Base-by-base conservation (phyloP, 2,329 filamentous ascomycete species). In the Fusarium verticillioides region DNA sequence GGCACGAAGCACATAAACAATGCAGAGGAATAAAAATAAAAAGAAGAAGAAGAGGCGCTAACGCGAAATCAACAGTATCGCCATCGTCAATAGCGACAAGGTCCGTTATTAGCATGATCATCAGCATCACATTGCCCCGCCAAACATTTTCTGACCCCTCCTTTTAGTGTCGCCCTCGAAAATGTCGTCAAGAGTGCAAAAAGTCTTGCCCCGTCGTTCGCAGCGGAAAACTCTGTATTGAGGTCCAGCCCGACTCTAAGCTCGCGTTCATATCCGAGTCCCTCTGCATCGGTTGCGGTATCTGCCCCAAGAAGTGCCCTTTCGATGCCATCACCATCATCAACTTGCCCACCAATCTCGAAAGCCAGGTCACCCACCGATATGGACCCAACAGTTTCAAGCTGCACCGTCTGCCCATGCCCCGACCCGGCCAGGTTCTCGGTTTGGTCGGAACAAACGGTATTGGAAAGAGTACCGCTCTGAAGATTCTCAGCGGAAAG, bases 361-460 rank as follows among this genome's bases (percentile, higher is more conserved):
- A 99, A 85, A 97, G 93, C 76, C 94, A 98, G 84, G 95, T 99
- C 81, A 98, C 96, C 77, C 97, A 99, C 84, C 93, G 96, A 82
- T 99, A 99, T 88, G 97, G 96, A 62, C 96, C 96, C 83, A 99
- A 99, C 89, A 98, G 95, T 87, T 99, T 99, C 91, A 99, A 99
- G 89, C 91, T 99, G 76, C 96, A 99, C 85, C 92, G 97, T 78
- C 89, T 98, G 80, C 96, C 97, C 65, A 98, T 96, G 90, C 96
- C 96, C 73, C 92, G 96, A 69, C 96, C 96, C 37, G 96, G 96
- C 72, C 94, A 98, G 82, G 97, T 99, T 36, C 86, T 99, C 65
- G 96, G 96, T 87, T 89, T 99, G 59, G 97, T 99, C 49, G 97
- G 96, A 83, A 98, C 96, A 79, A 99, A 99, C 91, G 96, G 97